Evolutionary conservation across 805 yeast genomes (phyloP), one percentile per base, ranked within the genome.

Genomic region (Yamadazyma philogaea): DNA sequence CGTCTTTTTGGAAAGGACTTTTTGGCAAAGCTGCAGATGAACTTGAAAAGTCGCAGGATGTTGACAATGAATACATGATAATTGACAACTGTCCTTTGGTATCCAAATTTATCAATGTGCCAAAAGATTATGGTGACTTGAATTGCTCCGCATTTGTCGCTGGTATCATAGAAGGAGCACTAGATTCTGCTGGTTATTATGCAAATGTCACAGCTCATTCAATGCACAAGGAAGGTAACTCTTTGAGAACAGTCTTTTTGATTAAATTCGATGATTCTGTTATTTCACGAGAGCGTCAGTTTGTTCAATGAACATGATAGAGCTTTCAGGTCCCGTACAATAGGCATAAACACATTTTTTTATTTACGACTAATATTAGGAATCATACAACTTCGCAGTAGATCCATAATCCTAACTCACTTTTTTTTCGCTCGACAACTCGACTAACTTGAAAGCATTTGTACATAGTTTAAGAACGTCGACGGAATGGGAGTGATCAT

Each of bases 91-190:
- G 70, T 11, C 96, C 96, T 5, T 52, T 85, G 35, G 70, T 87
- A 30, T 73, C 86, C n/a, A 78, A 77, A 52, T 88, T 73, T 56
- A 79, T 88, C 8, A 79, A 86, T 22, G 82, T 85, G 4, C 96
- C 96, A 2, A 79, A 77, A 51, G 95, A 88, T 49, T 80, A 83
- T 56, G 81, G 85, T 8, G 81, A 81, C 48, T 71, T 87, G 54
- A 86, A 84, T 56, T 85, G 93, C 55, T 81, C 84, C 12, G 90
- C 96, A 0, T 86, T 84, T 56, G 78, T 82, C 1, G 96, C 95
- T 0, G 96, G 96, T 0, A 74, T 88, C 12, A 73, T 87, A 31
- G 96, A 88, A 59, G 95, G 95, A 0, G 81, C 87, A 1, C 65
- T 88, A 44, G 93, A 85, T 53, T 71, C 84, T 4, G 70, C 87